phyloP scores from a whole-genome alignment of 176 grass and related monocot species.

The Echinochloa phyllopogon region DNA sequence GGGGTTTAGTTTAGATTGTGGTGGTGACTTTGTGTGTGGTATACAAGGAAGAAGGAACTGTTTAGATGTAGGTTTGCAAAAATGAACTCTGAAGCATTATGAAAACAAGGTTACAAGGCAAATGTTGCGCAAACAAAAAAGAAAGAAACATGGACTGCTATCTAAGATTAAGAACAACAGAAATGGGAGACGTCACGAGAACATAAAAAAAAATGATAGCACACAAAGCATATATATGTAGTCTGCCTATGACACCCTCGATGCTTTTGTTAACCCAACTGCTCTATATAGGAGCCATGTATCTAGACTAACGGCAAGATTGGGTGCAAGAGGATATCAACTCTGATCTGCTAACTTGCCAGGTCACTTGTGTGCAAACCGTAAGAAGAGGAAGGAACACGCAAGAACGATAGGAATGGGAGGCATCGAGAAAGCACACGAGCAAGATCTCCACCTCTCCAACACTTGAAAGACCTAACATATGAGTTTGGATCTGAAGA shows the following conservation, averaged over 20 bases:
- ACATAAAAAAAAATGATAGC: too few relatives aligned
- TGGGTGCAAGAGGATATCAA: neutral
- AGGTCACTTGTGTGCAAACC: neutral
- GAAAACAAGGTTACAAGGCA: neutral
- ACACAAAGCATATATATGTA: too few relatives aligned
- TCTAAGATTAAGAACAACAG: too few relatives aligned
- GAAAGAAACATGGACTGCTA: too few relatives aligned
- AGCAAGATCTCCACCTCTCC: neutral
- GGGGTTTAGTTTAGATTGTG: constrained; percentile 21
- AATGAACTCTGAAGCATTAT: neutral
- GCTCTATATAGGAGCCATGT: too few relatives aligned
- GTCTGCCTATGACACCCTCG: too few relatives aligned
- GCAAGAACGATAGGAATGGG: neutral
- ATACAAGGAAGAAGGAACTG: neutral
- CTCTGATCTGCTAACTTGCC: too few relatives aligned
- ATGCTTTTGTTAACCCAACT: too few relatives aligned
- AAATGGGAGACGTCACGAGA: too few relatives aligned
- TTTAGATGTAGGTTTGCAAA: neutral
- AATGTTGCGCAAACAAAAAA: neutral
- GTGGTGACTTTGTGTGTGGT: neutral
- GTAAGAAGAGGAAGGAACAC: neutral
- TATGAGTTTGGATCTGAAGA: too few relatives aligned
- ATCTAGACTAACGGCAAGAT: neutral
- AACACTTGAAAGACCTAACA: too few relatives aligned
- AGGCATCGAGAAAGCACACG: neutral